Evolutionary conservation across 2,329 filamentous ascomycete species (phyloP).

Genomic region (Macrophomina pseudophaseolina): DNA sequence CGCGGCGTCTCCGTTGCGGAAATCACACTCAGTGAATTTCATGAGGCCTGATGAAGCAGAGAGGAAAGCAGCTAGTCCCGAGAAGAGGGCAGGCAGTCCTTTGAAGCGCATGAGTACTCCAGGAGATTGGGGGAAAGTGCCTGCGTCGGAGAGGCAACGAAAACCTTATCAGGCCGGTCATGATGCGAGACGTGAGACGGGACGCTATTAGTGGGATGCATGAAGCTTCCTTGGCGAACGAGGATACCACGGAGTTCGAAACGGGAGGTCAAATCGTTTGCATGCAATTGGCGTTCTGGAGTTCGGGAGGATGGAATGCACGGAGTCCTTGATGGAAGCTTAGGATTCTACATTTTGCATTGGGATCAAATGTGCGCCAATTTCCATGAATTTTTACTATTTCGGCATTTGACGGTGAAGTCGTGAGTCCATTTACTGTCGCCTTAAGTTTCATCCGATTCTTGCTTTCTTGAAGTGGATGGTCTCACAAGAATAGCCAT

Average conservation of each 20-base stretch:
- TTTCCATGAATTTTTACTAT: too few species aligned
- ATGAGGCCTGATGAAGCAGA: conserved; percentile 38
- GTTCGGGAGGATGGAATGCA: too few species aligned
- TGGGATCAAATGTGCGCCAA: too few species aligned
- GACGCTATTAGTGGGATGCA: neutral
- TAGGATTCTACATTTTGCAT: too few species aligned
- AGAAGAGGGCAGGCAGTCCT: conserved; percentile 47
- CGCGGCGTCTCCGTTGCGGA: conserved; percentile 81
- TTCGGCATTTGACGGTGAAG: too few species aligned
- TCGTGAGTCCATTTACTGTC: too few species aligned
- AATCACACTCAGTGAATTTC: conserved; percentile 68
- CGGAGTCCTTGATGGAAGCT: too few species aligned
- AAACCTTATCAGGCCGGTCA: conserved; percentile 2
- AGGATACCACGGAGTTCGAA: neutral
- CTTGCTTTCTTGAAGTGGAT: too few species aligned
- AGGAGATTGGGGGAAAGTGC: conserved; percentile 9
- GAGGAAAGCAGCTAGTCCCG: conserved; percentile 43
- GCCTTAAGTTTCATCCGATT: too few species aligned
- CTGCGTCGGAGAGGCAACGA: conserved; percentile 8
- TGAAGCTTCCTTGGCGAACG: neutral
- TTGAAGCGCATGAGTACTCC: conserved; percentile 52
- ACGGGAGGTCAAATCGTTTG: neutral
- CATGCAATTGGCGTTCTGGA: neutral
- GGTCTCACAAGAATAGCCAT: too few species aligned
- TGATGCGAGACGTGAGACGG: neutral